Percentiles rank a stretch among this genome's conserved stretches.
Evolutionary conservation across 306 rosid genomes (phyloP).

Genomic region (Vigna radiata): DNA sequence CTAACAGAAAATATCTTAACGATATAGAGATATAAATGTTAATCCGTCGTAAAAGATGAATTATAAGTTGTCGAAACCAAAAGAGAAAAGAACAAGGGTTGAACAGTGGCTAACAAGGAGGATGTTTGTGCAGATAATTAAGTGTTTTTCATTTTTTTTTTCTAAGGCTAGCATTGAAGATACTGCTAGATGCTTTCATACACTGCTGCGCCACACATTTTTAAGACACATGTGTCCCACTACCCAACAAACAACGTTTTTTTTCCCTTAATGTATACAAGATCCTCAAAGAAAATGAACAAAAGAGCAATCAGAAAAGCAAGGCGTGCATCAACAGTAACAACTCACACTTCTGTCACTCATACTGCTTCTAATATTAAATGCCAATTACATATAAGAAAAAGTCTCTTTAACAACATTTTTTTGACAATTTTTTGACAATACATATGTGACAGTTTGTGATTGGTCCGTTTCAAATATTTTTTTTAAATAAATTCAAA

Average conservation of each 20-base stretch:
- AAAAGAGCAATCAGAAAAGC: neutral
- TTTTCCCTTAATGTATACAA: neutral
- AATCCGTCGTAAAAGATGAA: too few relatives aligned
- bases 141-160: neutral
- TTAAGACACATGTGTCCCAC: slow-evolving; percentile 5
- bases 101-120: slow-evolving; percentile 9
- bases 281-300: slow-evolving; percentile 18
- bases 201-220: neutral
- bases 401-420: too few relatives aligned
- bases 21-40: too few relatives aligned
- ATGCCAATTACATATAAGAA: slow-evolving; percentile 5
- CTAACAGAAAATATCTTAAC: too few relatives aligned
- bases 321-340: neutral
- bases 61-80: too few relatives aligned
- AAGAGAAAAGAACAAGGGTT: too few relatives aligned
- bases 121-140: neutral
- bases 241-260: neutral
- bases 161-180: neutral
- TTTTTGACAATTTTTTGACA: too few relatives aligned
- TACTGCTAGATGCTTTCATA: neutral
- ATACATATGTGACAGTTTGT: too few relatives aligned
- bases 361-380: neutral
- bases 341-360: neutral
- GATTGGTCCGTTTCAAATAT: too few relatives aligned
- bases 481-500: too few relatives aligned